Evolutionary conservation across 106 monocot species (phyloP), one percentile per base, ranked within the genome.

Genomic region (Platanthera zijinensis): DNA sequence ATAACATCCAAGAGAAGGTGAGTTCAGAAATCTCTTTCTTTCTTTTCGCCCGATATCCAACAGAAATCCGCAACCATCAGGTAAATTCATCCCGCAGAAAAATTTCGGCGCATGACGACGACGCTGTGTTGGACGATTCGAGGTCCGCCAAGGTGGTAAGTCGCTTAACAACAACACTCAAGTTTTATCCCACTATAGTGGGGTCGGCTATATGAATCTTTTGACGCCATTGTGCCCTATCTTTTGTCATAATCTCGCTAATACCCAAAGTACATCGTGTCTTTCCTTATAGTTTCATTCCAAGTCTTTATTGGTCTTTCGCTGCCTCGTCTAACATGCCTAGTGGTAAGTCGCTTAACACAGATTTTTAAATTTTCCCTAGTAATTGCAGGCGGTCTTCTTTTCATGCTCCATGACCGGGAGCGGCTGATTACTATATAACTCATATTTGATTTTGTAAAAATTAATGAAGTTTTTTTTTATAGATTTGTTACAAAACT

Each of bases 61-160:
- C n/a, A 72, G 21, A 21, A 51, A 15, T 51, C 5, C 6, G 8
- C 10, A 72, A 19, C 72, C 50, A 72, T 72, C 10, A 51, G 10
- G 6, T 71, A 72, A 72, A 21, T 46, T 22, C 46, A 61, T 25
- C 54, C 7, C 50, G 74, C 86, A 97, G 97, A 81, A 97, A 97
- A 48, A 25, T 10, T 15, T 63, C 32, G 3, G 18, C 48, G 67
- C 78, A 87, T 62, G 89, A 89, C 78, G 80, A 81, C 32, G 80
- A 76, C 49, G 30, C 61, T 52, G 84, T 80, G 63, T 71, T 51
- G 21, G 81, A 84, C 19, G 94, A 88, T 51, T 69, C 74, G 7
- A 91, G 83, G 72, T 88, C 82, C 21, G 64, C 82, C 12, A 97
- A 92, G 80, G 86, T 85, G 92, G 95, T 96, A 89, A 28, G 57